A percentile compares a stretch with the other conserved stretches of the same genome.
Conservation (phyloP, 495 filamentous ascomycete species). For the Aspergillus nanangensis region DNA sequence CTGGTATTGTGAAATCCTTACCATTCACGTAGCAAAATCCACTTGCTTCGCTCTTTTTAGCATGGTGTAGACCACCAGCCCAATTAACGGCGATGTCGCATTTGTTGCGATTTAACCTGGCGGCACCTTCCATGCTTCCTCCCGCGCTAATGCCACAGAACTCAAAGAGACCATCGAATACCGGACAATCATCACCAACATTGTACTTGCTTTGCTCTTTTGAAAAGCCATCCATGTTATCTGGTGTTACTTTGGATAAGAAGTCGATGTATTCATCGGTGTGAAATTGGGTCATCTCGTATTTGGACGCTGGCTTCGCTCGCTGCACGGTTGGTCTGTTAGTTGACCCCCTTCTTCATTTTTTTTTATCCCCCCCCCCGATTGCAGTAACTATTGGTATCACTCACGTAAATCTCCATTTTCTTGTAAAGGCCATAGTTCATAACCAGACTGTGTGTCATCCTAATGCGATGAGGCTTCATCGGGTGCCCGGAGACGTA, state of each 20-base stretch:
- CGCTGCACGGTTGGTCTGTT: slow-evolving; percentile 53
- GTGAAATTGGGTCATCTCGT: slow-evolving; percentile 99
- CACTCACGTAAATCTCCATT: slow-evolving; percentile 97
- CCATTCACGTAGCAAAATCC: slow-evolving; percentile 99
- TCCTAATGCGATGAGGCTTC: slow-evolving; percentile 97
- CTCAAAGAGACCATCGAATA: slow-evolving; percentile 96
- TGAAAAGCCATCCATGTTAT: slow-evolving; percentile 93
- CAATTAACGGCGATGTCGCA: slow-evolving; percentile 98
- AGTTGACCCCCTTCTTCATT: slow-evolving; percentile 10
- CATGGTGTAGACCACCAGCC: slow-evolving; percentile 96
- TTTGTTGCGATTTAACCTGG: slow-evolving; percentile 84
- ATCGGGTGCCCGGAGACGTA: slow-evolving; percentile 98
- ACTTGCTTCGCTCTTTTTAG: slow-evolving; percentile 93
- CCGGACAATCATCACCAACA: slow-evolving; percentile 95
- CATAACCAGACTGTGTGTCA: slow-evolving; percentile 97
- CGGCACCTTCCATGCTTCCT: slow-evolving; percentile 95
- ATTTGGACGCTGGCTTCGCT: slow-evolving; percentile 91
- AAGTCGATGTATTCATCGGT: slow-evolving; percentile 99
- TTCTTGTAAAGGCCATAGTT: slow-evolving; percentile 98
- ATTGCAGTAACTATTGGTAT: background rate
- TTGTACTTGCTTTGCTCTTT: slow-evolving; percentile 97
- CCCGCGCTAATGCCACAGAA: slow-evolving; percentile 98
- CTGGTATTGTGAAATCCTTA: slow-evolving; percentile 30
- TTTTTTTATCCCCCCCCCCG: too few relatives aligned
- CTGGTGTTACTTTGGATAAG: slow-evolving; percentile 89